These are phyloP conservation scores for Epichloe amarillans DNA, from an alignment of 2,329 filamentous ascomycete genomes.

Conservation along the genomic window DNA sequence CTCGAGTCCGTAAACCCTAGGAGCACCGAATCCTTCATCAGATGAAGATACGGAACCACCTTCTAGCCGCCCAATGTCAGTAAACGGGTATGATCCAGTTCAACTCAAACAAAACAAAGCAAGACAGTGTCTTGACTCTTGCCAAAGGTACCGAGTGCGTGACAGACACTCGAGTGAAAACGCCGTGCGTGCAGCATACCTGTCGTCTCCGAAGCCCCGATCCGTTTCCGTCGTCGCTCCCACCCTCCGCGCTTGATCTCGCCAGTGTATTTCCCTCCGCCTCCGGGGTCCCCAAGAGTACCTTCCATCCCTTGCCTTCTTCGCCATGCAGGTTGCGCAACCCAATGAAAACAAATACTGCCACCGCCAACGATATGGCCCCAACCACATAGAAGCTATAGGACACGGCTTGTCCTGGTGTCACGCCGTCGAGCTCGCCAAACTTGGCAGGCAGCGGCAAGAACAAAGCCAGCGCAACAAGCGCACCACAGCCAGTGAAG, in stretches of 20 bases:
- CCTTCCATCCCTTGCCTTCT: conserved; percentile 58
- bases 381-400: conserved; percentile 84
- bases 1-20: conserved; percentile 63
- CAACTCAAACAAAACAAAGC: background rate
- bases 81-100: background rate
- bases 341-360: conserved; percentile 65
- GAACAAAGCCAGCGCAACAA: conserved; percentile 71
- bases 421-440: conserved; percentile 54
- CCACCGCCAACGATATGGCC: conserved; percentile 55
- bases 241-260: conserved; percentile 8
- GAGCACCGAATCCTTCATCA: conserved; percentile 48
- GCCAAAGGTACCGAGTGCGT: background rate
- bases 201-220: conserved; percentile 11
- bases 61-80: conserved; percentile 10
- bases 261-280: conserved; percentile 14
- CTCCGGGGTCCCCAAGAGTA: conserved; percentile 32
- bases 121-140: too few species aligned
- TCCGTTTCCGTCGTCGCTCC: conserved; percentile 3
- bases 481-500: conserved; percentile 82
- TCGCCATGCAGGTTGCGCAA: conserved; percentile 58
- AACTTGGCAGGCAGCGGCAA: conserved; percentile 78
- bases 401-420: conserved; percentile 60
- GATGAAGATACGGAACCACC: conserved; percentile 42
- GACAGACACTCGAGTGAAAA: background rate
- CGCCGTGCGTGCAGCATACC: conserved; percentile 12